Evolutionary conservation across 495 filamentous ascomycete genomes (phyloP).

Genomic region (Cladorrhinum samala): DNA sequence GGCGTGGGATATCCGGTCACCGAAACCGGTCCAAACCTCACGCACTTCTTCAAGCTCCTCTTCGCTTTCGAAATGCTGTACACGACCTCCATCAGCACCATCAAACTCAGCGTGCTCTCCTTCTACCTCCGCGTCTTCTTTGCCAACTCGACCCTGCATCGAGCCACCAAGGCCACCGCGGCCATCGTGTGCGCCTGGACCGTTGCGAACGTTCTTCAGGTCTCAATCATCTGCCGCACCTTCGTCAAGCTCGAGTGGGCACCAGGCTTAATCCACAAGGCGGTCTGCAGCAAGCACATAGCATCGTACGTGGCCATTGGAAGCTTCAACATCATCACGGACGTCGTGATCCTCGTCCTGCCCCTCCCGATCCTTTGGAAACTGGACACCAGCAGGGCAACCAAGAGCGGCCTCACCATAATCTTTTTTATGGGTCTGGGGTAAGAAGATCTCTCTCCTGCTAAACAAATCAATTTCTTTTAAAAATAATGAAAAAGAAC

Average conservation of each 20-base stretch:
- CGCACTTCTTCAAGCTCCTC: conserved; percentile 18
- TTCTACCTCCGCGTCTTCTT: conserved; percentile 27
- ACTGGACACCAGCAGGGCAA: conserved; percentile 15
- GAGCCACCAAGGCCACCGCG: conserved; percentile 12
- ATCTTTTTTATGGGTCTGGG: conserved; percentile 26
- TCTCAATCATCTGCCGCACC: conserved; percentile 21
- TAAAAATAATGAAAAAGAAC: too few relatives aligned
- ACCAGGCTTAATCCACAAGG: neutral
- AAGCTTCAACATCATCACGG: conserved; percentile 24
- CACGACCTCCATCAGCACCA: conserved; percentile 12
- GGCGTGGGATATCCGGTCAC: conserved; percentile 13
- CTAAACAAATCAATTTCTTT: too few relatives aligned
- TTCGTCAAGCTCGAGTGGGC: conserved; percentile 15
- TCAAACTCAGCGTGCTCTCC: conserved; percentile 22
- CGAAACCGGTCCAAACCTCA: conserved; percentile 10
- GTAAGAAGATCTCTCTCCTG: conserved; percentile 4
- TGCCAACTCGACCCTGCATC: conserved; percentile 13
- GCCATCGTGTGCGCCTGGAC: conserved; percentile 15
- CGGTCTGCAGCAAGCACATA: conserved; percentile 10
- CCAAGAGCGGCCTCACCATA: conserved; percentile 19
- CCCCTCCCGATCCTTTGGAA: conserved; percentile 20
- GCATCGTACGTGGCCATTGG: conserved; percentile 22
- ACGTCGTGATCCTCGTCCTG: conserved; percentile 21
- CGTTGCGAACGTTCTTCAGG: conserved; percentile 18
- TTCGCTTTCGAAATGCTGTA: conserved; percentile 20